A percentile compares a stretch with the other conserved stretches of the same genome.
These are phyloP conservation scores for Cydonia oblonga DNA, from an alignment of 331 rosid species.

Conservation along the genomic window DNA sequence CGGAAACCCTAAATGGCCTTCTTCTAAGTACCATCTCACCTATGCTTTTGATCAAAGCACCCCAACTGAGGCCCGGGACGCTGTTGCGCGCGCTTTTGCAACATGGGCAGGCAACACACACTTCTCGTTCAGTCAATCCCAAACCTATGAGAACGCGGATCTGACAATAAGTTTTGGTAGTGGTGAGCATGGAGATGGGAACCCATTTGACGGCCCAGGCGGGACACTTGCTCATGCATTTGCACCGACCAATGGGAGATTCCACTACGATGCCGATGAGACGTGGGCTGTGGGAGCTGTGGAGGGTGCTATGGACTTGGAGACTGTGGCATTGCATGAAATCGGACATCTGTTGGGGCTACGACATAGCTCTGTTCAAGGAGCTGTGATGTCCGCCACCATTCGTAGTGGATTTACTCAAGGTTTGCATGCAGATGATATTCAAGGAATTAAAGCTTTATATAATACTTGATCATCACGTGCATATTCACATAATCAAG, in stretches of 20 bases:
- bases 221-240: conserved; percentile 22
- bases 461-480: background rate
- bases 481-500: no score
- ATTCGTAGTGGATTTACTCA: conserved; percentile 2
- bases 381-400: conserved; percentile 17
- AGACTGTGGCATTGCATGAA: conserved; percentile 31
- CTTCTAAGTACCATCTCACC: conserved; percentile 8
- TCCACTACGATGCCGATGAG: conserved; percentile 27
- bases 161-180: background rate
- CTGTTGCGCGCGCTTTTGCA: conserved; percentile 18
- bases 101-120: conserved; percentile 23
- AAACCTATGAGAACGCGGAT: background rate
- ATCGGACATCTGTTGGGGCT: conserved; percentile 34
- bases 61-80: background rate
- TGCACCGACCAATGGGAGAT: conserved; percentile 23
- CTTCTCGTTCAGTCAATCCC: conserved; percentile 11
- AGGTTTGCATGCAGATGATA: conserved; percentile 18
- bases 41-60: conserved; percentile 10
- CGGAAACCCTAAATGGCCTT: conserved; percentile 25
- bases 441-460: conserved; percentile 9
- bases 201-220: conserved; percentile 16
- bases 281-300: conserved; percentile 1
- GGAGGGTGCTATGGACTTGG: conserved; percentile 1
- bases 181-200: conserved; percentile 6
- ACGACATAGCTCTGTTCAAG: conserved; percentile 16